Conservation (phyloP, 306 rosid species). For the Quercus suber region DNA sequence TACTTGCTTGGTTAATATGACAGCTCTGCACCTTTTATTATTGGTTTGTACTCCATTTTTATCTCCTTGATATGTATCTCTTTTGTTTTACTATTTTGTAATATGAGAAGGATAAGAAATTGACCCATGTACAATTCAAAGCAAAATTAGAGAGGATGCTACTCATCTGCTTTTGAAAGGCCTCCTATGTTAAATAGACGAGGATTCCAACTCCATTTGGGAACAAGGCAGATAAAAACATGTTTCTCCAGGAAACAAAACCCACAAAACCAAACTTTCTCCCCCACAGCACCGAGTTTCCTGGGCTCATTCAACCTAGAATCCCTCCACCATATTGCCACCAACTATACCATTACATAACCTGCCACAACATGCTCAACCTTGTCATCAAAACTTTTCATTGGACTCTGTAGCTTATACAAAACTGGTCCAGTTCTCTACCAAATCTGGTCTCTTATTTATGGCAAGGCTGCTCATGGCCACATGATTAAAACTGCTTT, state of each 20-base stretch:
- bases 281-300: background rate
- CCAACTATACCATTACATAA: background rate
- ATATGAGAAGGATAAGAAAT: no score
- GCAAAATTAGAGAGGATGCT: no score
- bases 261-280: background rate
- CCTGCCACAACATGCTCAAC: background rate
- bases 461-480: constrained; percentile 37
- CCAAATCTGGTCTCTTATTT: constrained; percentile 14
- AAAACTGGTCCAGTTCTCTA: constrained; percentile 29
- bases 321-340: constrained; percentile 5
- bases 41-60: no score
- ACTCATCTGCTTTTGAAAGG: no score
- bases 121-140: no score
- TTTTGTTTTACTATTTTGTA: no score
- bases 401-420: constrained; percentile 30
- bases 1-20: no score
- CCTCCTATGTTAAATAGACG: no score
- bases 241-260: background rate
- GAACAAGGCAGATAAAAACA: background rate
- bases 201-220: no score
- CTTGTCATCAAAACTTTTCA: background rate
- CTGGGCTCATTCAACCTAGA: constrained; percentile 6
- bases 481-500: constrained; percentile 31
- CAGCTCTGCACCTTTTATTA: no score
- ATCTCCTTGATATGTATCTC: no score